A percentile compares a stretch with the other conserved stretches of the same genome.
phyloP scores from a whole-genome alignment of 139 green algal genomes.

The Astrephomene gubernaculifera region DNA sequence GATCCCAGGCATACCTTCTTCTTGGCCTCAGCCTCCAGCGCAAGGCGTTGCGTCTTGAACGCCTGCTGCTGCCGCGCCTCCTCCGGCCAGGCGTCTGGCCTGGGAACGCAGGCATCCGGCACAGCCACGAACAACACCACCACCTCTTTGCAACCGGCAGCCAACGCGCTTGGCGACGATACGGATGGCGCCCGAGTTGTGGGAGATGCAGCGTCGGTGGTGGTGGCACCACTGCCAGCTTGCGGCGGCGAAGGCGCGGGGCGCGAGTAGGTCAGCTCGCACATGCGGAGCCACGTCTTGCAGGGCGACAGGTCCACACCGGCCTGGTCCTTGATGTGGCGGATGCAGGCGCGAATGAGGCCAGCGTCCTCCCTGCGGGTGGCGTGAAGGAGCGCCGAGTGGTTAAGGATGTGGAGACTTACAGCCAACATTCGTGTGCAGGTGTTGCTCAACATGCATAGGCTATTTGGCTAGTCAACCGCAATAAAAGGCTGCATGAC shows the following conservation, averaged over 20 bases:
- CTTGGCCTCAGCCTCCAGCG: conserved; percentile 41
- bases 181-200: too few species aligned
- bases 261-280: conserved; percentile 75
- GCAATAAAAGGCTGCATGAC: too few species aligned
- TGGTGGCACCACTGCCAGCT: too few species aligned
- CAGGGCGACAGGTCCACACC: conserved; percentile 67
- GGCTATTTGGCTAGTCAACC: too few species aligned
- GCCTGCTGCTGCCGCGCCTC: conserved; percentile 61
- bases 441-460: too few species aligned
- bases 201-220: too few species aligned
- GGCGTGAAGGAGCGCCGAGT: too few species aligned
- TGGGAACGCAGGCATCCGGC: conserved; percentile 57
- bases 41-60: conserved; percentile 44
- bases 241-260: too few species aligned
- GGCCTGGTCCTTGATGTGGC: conserved; percentile 71
- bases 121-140: conserved; percentile 72
- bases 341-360: conserved; percentile 59
- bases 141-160: too few species aligned
- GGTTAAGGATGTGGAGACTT: too few species aligned
- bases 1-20: conserved; percentile 28
- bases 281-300: conserved; percentile 70
- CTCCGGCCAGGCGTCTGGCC: conserved; percentile 56
- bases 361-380: conserved; percentile 58
- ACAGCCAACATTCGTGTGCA: too few species aligned
- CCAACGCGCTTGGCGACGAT: too few species aligned